Conservation (phyloP, 805 yeast species). For the Yamadazyma phyllophila region DNA sequence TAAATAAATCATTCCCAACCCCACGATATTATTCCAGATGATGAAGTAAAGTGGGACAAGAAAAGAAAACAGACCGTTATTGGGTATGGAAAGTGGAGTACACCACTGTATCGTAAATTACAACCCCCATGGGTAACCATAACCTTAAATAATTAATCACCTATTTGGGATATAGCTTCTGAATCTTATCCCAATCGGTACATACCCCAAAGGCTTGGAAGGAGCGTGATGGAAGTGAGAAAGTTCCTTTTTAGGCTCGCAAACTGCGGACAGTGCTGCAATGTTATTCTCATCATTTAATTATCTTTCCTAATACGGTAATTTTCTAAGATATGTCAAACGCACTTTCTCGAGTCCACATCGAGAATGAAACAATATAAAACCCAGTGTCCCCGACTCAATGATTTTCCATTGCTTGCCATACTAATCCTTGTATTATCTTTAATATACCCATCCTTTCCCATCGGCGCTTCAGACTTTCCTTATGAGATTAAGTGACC, state of each 20-base stretch:
- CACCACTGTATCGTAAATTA: slow-evolving; percentile 2
- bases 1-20: background rate
- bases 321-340: slow-evolving; percentile 14
- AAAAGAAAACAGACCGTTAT: background rate
- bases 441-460: background rate
- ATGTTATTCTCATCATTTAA: background rate
- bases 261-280: slow-evolving; percentile 3
- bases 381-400: background rate
- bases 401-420: background rate
- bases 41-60: slow-evolving; percentile 1
- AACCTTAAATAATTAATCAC: background rate
- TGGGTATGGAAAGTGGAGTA: background rate
- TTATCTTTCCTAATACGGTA: slow-evolving; percentile 20
- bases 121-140: background rate
- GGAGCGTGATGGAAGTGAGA: background rate
- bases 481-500: slow-evolving; percentile 7
- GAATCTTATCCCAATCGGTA: slow-evolving; percentile 1
- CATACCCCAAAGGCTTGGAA: slow-evolving; percentile 2
- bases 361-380: slow-evolving; percentile 1
- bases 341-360: background rate
- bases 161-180: background rate
- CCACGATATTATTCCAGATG: background rate
- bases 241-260: slow-evolving; percentile 7
- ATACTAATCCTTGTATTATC: background rate
- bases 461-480: background rate